Percentiles rank a stretch among this genome's conserved stretches.
These are phyloP conservation scores for Haberlea rhodopensis DNA, from an alignment of 257 asterid genomes.

Conservation along the genomic window DNA sequence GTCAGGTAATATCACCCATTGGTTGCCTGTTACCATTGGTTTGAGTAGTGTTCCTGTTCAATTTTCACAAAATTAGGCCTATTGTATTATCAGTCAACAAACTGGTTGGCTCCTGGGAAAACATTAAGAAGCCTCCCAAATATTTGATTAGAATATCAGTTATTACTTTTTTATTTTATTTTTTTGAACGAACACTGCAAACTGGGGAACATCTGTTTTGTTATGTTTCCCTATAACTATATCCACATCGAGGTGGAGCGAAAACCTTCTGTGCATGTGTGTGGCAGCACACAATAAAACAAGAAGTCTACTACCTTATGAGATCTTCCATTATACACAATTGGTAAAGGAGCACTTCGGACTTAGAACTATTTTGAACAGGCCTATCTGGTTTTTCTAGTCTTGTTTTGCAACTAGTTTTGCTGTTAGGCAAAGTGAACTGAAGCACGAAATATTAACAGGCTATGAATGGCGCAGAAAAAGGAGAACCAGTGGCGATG, in stretches of 20 bases:
- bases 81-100: too few relatives aligned
- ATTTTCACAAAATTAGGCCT: neutral
- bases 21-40: neutral
- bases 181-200: neutral
- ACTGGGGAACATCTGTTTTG: neutral
- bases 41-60: neutral
- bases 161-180: too few relatives aligned
- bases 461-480: conserved; percentile 82
- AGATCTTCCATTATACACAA: neutral
- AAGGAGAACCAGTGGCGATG: conserved; percentile 87
- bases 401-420: conserved; percentile 9
- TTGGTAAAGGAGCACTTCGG: neutral
- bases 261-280: too few relatives aligned
- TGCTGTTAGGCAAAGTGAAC: conserved; percentile 16
- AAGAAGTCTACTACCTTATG: neutral
- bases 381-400: neutral
- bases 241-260: too few relatives aligned
- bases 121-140: neutral
- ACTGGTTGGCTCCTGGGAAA: neutral
- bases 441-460: conserved; percentile 33
- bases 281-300: too few relatives aligned
- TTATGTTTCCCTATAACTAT: too few relatives aligned
- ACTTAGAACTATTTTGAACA: neutral
- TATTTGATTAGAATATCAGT: neutral
- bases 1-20: conserved; percentile 10